phyloP scores from a whole-genome alignment of 805 yeast species.

The Yarrowia deformans region DNA sequence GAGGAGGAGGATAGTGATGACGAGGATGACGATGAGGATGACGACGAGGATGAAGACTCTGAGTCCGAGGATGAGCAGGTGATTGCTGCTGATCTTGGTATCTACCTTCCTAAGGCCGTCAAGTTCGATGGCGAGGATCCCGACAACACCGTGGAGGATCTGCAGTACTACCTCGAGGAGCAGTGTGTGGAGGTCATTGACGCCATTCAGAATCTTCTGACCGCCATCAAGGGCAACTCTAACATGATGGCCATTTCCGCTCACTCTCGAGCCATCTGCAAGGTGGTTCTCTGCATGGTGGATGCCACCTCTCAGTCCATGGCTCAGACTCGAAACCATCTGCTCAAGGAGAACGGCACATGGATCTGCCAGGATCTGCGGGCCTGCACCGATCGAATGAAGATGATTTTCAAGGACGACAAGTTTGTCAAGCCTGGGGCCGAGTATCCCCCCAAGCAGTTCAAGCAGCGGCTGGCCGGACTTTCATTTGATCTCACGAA shows the following conservation, averaged over 20 bases:
- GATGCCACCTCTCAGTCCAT: slow-evolving; percentile 86
- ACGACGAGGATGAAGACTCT: slow-evolving; percentile 11
- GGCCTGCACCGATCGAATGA: slow-evolving; percentile 87
- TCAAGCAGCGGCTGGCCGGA: slow-evolving; percentile 94
- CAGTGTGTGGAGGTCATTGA: slow-evolving; percentile 92
- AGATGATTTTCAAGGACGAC: slow-evolving; percentile 62
- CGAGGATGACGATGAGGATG: slow-evolving; percentile 11
- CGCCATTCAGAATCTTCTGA: slow-evolving; percentile 80
- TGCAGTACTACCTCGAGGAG: slow-evolving; percentile 85
- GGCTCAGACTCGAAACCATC: slow-evolving; percentile 85
- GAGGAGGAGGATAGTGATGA: slow-evolving; percentile 35
- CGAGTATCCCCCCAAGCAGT: slow-evolving; percentile 79
- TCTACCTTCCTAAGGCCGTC: slow-evolving; percentile 32
- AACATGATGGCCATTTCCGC: slow-evolving; percentile 75
- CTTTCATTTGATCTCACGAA: slow-evolving; percentile 96
- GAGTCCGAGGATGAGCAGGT: slow-evolving; percentile 39
- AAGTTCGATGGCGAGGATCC: slow-evolving; percentile 84
- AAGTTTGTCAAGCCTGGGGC: slow-evolving; percentile 48
- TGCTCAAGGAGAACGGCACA: slow-evolving; percentile 85
- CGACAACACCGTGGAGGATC: slow-evolving; percentile 84
- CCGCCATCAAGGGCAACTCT: slow-evolving; percentile 59
- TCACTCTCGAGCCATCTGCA: slow-evolving; percentile 77
- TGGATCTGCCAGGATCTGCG: slow-evolving; percentile 88
- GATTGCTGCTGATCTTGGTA: slow-evolving; percentile 39
- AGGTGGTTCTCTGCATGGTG: slow-evolving; percentile 84